Evolutionary conservation across 257 asterid genomes (phyloP).

Genomic region (Solanum chaucha): DNA sequence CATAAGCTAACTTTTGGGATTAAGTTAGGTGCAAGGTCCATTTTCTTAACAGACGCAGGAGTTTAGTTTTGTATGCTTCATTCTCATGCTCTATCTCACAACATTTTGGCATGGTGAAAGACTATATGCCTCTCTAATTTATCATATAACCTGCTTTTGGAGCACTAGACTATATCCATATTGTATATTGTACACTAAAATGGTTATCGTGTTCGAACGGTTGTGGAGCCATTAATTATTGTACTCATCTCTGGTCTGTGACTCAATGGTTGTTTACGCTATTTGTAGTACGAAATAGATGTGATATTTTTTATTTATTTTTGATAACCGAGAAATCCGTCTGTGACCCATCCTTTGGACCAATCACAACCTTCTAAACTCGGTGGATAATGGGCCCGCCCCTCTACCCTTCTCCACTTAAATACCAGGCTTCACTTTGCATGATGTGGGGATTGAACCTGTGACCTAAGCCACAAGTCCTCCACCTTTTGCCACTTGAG

Average conservation of each 20-base stretch:
- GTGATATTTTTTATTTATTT: neutral
- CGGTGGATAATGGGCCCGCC: too few relatives aligned
- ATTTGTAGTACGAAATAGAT: neutral
- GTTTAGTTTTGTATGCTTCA: neutral
- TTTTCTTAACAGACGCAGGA: neutral
- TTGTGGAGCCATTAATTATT: neutral
- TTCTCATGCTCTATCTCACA: neutral
- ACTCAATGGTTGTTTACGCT: neutral
- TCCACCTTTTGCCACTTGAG: too few relatives aligned
- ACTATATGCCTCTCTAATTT: neutral
- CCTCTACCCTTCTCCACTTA: too few relatives aligned
- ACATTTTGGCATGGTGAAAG: neutral
- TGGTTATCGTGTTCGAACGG: neutral
- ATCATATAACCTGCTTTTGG: neutral
- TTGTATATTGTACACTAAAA: neutral
- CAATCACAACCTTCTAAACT: too few relatives aligned
- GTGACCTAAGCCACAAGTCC: too few relatives aligned
- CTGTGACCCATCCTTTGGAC: too few relatives aligned
- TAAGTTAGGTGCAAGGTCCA: neutral
- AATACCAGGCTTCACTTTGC: too few relatives aligned
- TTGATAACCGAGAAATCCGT: too few relatives aligned
- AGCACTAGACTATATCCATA: neutral
- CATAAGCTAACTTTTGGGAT: neutral
- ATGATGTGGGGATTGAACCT: too few relatives aligned
- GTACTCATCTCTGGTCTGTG: neutral